Evolutionary conservation across 306 rosid species (phyloP), one percentile per base, ranked within the genome.

Genomic region (Rubus parviflorus): DNA sequence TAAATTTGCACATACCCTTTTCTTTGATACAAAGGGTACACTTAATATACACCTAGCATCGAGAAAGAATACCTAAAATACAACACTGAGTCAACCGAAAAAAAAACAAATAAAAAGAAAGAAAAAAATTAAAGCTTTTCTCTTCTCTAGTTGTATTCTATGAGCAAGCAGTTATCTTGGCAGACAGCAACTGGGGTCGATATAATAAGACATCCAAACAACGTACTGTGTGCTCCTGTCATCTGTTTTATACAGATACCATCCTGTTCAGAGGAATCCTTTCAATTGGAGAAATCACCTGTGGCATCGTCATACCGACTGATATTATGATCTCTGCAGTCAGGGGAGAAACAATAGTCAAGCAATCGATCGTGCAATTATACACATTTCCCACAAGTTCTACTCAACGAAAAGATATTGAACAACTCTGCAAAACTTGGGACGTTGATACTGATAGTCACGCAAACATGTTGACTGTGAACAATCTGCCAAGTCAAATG

Each of bases 301-400:
- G 95, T 8, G 98, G 98, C 98, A 93, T 91, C 3, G 98, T 85
- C 98, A 93, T 93, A 66, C 98, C 97, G 22, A 92, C 97, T 19
- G 98, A 93, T 82, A 93, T 91, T 75, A 93, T 89, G 78, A 91
- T 91, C 86, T 91, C 98, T 93, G 97, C 90, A 85, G 48, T 52
- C 52, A 35, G 67, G 63, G 68, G 13, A 42, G 62, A 78, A 65
- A 19, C 9, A 14, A 37, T 35, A 45, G 63, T 80, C 74, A 68
- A 72, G 48, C 15, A 22, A 41, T 38, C n/a, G 41, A 41, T 38
- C n/a, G 41, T 41, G 42, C 58, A 58, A 40, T 9, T 8, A 74
- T 38, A 48, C 5, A 76, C 30, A 47, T 10, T 22, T 22, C 8
- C 63, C 46, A 37, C 17, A 51, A 51, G 43, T 23, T 4, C 66